phyloP scores from a whole-genome alignment of 257 asterid species.

The Solanum boliviense region DNA sequence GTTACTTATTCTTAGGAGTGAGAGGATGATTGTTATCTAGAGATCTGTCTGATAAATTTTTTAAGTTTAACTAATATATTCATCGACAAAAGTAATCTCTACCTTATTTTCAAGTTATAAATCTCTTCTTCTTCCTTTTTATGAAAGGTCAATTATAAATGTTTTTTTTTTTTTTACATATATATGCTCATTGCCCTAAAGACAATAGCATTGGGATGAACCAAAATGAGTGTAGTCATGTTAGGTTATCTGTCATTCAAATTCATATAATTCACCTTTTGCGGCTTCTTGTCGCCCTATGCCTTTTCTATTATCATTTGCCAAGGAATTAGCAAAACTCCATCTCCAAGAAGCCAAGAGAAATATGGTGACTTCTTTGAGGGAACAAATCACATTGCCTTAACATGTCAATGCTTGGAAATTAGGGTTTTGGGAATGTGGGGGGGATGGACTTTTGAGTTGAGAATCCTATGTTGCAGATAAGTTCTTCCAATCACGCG shows the following conservation, averaged over 20 bases:
- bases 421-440: neutral
- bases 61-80: neutral
- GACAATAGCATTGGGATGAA: slow-evolving; percentile 36
- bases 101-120: neutral
- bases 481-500: neutral
- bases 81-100: too few species aligned
- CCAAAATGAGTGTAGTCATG: slow-evolving; percentile 8
- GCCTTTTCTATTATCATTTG: neutral
- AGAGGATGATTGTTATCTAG: neutral
- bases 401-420: neutral
- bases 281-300: neutral
- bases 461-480: slow-evolving; percentile 38
- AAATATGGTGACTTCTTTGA: slow-evolving; percentile 14
- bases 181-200: slow-evolving; percentile 12
- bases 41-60: neutral
- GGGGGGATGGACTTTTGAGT: neutral
- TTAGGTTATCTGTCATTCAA: slow-evolving; percentile 13
- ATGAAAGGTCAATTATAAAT: too few species aligned
- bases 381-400: slow-evolving; percentile 17
- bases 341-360: slow-evolving; percentile 42
- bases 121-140: neutral
- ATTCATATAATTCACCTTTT: slow-evolving; percentile 2
- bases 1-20: neutral
- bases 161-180: neutral
- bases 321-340: slow-evolving; percentile 24